Conservation (phyloP, 106 monocot genomes). For the Ottelia alismoides region DNA sequence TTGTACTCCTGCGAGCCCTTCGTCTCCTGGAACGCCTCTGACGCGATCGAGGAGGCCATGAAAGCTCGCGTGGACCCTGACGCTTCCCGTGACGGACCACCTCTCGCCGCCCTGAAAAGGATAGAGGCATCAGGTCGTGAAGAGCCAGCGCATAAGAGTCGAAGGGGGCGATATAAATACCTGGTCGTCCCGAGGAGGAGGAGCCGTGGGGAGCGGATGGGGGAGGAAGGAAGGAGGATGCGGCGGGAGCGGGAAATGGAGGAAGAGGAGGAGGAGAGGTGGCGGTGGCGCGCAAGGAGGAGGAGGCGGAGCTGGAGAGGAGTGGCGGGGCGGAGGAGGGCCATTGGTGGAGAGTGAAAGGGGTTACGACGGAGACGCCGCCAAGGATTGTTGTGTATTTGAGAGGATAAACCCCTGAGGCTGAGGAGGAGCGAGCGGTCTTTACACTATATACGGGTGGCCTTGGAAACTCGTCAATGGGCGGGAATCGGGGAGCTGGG, state of each 20-base stretch:
- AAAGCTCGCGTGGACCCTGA: background rate
- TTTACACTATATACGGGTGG: no score
- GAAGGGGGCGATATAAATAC: no score
- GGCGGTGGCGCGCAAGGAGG: background rate
- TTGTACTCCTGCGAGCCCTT: conserved; percentile 1
- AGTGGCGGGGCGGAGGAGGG: conserved; percentile 7
- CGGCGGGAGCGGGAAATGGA: background rate
- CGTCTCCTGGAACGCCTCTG: conserved; percentile 9
- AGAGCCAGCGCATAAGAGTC: background rate
- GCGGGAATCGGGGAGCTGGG: no score
- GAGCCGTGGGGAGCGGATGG: background rate
- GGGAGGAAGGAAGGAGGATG: background rate
- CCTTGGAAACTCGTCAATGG: no score
- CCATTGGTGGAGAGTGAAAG: no score
- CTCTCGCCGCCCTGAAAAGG: background rate
- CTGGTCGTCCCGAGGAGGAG: no score
- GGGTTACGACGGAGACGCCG: no score
- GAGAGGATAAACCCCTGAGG: no score
- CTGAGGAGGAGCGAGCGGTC: no score
- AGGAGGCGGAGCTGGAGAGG: conserved; percentile 6
- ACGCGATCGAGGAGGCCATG: conserved; percentile 1
- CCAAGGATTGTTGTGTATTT: no score
- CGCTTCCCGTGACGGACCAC: background rate
- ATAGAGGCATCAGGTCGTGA: background rate
- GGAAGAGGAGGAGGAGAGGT: background rate